Percentiles rank a stretch among this genome's conserved stretches.
Evolutionary conservation across 2,329 filamentous ascomycete species (phyloP).

Genomic region (Cordyceps cateniannulata): DNA sequence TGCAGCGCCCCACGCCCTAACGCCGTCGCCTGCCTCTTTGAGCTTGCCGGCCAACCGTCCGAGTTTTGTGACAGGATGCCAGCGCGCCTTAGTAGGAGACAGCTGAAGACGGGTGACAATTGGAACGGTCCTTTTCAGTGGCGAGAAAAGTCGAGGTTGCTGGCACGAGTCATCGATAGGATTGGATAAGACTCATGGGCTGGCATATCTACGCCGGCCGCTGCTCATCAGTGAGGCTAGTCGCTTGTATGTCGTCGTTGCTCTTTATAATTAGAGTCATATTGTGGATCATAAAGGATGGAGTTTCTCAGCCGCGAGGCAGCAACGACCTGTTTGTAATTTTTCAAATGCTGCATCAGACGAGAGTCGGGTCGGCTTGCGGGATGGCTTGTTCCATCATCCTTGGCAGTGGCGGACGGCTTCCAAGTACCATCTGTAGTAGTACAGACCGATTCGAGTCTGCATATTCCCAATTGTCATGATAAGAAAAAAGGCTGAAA

Average conservation of each 20-base stretch:
- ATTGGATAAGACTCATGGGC: background rate
- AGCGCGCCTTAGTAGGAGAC: background rate
- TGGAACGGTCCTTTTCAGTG: background rate
- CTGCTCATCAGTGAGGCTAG: too few species aligned
- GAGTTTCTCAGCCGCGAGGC: conserved; percentile 1
- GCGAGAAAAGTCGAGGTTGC: background rate
- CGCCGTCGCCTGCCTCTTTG: conserved; percentile 5
- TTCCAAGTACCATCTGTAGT: background rate
- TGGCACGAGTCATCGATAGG: background rate
- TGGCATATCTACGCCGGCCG: too few species aligned
- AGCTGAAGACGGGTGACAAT: background rate
- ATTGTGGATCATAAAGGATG: background rate
- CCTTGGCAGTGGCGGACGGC: background rate
- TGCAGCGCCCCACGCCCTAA: background rate
- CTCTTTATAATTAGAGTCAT: background rate
- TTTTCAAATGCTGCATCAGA: background rate
- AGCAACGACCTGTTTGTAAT: background rate
- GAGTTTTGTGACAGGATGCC: background rate
- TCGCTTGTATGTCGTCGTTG: background rate
- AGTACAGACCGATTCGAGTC: too few species aligned
- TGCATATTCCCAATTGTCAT: too few species aligned
- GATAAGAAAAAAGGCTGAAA: background rate
- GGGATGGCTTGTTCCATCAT: background rate
- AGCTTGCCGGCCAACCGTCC: background rate
- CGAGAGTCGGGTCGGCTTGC: background rate